Base-by-base conservation (phyloP, 371 early-diverging fungal species). In the Mucor plumbeus region DNA sequence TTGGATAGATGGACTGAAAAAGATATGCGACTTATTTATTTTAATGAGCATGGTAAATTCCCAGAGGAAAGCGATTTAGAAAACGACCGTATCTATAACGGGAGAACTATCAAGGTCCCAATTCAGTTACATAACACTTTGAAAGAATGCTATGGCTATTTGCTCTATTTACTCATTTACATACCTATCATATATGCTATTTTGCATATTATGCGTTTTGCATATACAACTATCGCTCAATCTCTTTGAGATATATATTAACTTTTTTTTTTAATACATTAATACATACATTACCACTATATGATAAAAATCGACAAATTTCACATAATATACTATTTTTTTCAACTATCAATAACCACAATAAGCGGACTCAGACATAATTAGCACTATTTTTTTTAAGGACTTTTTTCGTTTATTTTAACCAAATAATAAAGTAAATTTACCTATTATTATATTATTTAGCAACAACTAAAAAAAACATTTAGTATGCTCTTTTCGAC, bases 1-100 rank as follows among this genome's bases (percentile, higher is more conserved):
- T 78, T 88, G 39, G 74, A 82, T 11, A 76, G 90, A 44, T 96
- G 91, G 87, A 67, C 77, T 33, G 92, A 93, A 67, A 96, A 96
- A 78, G 96, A 96, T 67, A 77, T 79, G 38, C 71, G 91, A 62
- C 79, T 96, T 86, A 81, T 83, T 7, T 78, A 85, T 53, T 96
- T 91, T 82, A 93, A 94, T 65, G 71, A 83, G 48, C 79, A 81
- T 10, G 94, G 95, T 15, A 69, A 68, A 47, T 92, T 96, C 65
- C 88, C 90, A 3, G 70, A 69, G 43, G 69, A 65, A 38, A 33
- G 21, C 9, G 61, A 58, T 17, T 3, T 66, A 1, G 65, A 59
- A 3, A 44, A 63, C 38, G 64, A 61, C n/a, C 54, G 63, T 5
- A 39, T 64, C 5, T 58, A 57, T 15, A 61, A 61, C 26, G 64